Evolutionary conservation across 2,329 filamentous ascomycete genomes (phyloP).

Genomic region (Alternaria panax): DNA sequence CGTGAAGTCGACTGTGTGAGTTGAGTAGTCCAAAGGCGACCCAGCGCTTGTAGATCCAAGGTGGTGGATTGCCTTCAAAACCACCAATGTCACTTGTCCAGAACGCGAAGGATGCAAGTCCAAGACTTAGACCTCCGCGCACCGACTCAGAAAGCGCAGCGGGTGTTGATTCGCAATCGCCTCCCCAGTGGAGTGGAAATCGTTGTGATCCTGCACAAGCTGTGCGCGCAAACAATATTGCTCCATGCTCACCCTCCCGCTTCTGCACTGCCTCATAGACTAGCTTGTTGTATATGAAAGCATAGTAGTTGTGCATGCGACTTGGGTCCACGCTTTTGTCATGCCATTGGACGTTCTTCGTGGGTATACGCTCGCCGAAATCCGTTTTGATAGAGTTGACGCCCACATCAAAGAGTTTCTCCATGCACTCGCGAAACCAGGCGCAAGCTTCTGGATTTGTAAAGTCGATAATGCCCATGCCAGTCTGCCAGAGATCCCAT

Average conservation of each 20-base stretch:
- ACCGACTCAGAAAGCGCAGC: slow-evolving; percentile 76
- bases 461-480: slow-evolving; percentile 77
- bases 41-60: slow-evolving; percentile 79
- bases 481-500: slow-evolving; percentile 79
- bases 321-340: slow-evolving; percentile 66
- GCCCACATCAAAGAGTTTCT: slow-evolving; percentile 70
- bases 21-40: slow-evolving; percentile 77
- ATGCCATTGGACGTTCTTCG: slow-evolving; percentile 69
- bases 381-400: slow-evolving; percentile 79
- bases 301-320: slow-evolving; percentile 80
- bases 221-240: slow-evolving; percentile 72
- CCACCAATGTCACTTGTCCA: slow-evolving; percentile 77
- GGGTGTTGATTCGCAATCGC: slow-evolving; percentile 76
- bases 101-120: slow-evolving; percentile 70
- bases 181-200: slow-evolving; percentile 72
- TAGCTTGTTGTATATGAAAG: slow-evolving; percentile 74
- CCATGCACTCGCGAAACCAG: slow-evolving; percentile 71
- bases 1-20: slow-evolving; percentile 74
- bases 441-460: slow-evolving; percentile 72
- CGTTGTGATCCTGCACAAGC: slow-evolving; percentile 73
- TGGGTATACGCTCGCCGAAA: slow-evolving; percentile 76
- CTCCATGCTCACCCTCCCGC: slow-evolving; percentile 59
- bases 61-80: slow-evolving; percentile 72
- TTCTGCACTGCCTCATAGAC: slow-evolving; percentile 71
- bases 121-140: slow-evolving; percentile 69